These are phyloP conservation scores for Pseudisothecium myosuroides DNA, from an alignment of 225 moss, liverwort and hornwort species.

Conservation along the genomic window DNA sequence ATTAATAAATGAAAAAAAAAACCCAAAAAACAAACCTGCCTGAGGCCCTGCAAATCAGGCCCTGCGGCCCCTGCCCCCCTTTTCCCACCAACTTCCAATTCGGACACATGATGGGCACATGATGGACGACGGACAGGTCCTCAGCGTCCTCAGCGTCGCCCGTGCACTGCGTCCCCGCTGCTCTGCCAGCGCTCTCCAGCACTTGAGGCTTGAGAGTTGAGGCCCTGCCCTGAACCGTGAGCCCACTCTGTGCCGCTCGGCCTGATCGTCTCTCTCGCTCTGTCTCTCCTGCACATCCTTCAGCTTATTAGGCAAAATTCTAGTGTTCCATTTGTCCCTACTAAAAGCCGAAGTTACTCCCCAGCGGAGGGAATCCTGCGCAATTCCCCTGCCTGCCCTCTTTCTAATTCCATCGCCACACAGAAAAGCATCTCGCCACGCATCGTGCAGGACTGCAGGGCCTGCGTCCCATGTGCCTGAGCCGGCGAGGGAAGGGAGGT, in stretches of 20 bases:
- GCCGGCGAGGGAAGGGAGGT: neutral
- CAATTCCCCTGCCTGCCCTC: neutral
- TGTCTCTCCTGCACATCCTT: neutral
- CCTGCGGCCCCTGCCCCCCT: neutral
- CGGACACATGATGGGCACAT: neutral
- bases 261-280: neutral
- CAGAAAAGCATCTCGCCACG: neutral
- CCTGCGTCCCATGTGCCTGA: neutral
- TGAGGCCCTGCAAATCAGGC: neutral
- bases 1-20: too few species aligned
- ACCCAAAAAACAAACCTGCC: too few species aligned
- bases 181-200: neutral
- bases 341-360: neutral
- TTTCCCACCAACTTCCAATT: neutral
- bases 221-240: neutral
- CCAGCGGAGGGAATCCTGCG: neutral
- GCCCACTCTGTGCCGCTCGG: neutral
- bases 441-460: neutral
- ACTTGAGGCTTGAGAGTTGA: neutral
- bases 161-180: neutral
- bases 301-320: too few species aligned
- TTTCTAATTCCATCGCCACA: neutral
- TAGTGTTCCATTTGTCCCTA: neutral
- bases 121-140: neutral
- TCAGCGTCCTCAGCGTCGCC: neutral